Evolutionary conservation across 805 yeast genomes (phyloP), one percentile per base, ranked within the genome.

Genomic region (Metschnikowia aberdeeniae): DNA sequence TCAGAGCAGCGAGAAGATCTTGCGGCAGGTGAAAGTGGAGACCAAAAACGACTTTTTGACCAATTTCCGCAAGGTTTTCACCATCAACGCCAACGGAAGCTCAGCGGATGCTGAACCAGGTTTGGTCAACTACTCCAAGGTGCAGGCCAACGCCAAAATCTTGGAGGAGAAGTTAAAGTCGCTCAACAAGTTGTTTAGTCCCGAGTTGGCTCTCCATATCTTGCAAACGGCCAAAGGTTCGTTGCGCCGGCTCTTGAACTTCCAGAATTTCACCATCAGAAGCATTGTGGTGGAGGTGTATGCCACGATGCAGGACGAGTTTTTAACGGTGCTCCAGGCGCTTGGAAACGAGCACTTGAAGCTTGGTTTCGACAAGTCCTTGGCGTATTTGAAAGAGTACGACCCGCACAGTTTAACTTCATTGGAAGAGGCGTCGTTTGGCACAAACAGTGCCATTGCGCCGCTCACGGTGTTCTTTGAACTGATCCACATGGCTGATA

Each of bases 401-500:
- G 82, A 85, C 48, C 92, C 96, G 0, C 61, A 61, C 24, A 64
- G 66, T 19, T 34, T 63, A 13, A 59, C 65, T 6, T 67, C 66
- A 12, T 43, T 36, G 19, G 52, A 43, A 22, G 24, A 44, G 7
- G 22, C 47, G 26, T 24, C 41, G 5, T 29, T 33, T 20, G 49
- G 55, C 19, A 35, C 35, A 1, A 64, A 59, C 20, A 58, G 67
- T 20, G 72, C 76, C 6, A 83, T 86, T n/a, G 95, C 86, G 51
- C 98, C 98, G 0, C 71, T 92, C 43, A 84, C 84, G 0, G 80
- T 86, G 36, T 92, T 93, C 56, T 85, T 95, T 13, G 97, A 92
- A 60, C 74, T 93, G 45, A 93, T 93, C 30, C 93, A 90, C 55
- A 82, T 88, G 48, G 97, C 97, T 4, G 99, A 92, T 62, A 70